Evolutionary conservation across 345 rosid species (phyloP), one percentile per base, ranked within the genome.

Genomic region (Odontarrhena argentea): DNA sequence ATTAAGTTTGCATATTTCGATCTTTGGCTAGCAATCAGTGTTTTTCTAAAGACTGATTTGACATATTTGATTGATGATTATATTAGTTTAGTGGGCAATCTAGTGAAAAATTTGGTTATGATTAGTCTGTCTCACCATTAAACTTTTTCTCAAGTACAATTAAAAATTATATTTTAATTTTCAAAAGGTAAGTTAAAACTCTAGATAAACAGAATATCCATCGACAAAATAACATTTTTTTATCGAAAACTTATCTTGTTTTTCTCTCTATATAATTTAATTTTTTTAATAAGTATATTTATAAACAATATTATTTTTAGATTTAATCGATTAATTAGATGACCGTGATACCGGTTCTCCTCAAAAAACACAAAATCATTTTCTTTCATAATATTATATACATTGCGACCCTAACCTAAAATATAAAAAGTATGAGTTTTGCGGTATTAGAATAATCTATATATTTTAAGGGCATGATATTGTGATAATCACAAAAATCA

Each of bases 11-110:
- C 37, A 37, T 38, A 18, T 14, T 37, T 68, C 30, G 22, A 41
- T 48, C 48, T 38, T 60, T 57, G 49, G 40, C 57, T 58, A 47
- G 30, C 64, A 37, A 26, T 12, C 60, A n/a, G 38, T 24, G 40
- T 35, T 52, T 49, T 12, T 14, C 7, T 24, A 32, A 28, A 22
- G 12, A 30, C 26, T 55, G 48, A 69, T 22, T 8, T 13, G 24
- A 49, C 22, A 11, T 10, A 15, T 12, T 32, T 30, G 35, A 28
- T 52, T 52, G 15, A 14, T 30, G 14, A 28, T 52, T 52, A 34
- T 46, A 28, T 12, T 35, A 15, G 46, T 6, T 24, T 40, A 24
- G 36, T 25, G 22, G 40, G 40, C 10, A 28, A 6, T 38, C 49
- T 38, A 45, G 45, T 24, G 36, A 25, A 46, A 18, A 12, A 48